Evolutionary conservation across 2,329 filamentous ascomycete species (phyloP).

Genomic region (Paraphoma chrysanthemicola): DNA sequence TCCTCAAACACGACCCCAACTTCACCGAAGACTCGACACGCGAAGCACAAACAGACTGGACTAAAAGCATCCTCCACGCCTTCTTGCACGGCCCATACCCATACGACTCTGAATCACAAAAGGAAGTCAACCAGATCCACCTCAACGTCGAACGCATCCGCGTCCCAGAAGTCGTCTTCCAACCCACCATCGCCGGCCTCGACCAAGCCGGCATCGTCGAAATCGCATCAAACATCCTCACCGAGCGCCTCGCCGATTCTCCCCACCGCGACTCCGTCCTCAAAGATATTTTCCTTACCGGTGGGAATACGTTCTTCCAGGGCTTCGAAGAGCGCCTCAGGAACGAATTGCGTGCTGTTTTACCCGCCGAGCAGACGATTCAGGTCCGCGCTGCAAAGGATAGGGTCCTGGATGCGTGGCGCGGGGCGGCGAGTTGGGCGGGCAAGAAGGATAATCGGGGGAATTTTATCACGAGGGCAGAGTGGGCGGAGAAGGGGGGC

Average conservation of each 20-base stretch:
- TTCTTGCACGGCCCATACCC: conserved; percentile 88
- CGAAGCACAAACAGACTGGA: conserved; percentile 95
- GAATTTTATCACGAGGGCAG: conserved; percentile 76
- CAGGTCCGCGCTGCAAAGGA: conserved; percentile 76
- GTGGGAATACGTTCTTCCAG: conserved; percentile 86
- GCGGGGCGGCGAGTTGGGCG: conserved; percentile 87
- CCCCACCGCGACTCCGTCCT: conserved; percentile 72
- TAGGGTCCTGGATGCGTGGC: conserved; percentile 88
- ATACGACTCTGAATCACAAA: conserved; percentile 80
- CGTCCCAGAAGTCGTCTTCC: conserved; percentile 91
- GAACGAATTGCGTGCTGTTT: conserved; percentile 71
- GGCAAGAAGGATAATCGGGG: conserved; percentile 64
- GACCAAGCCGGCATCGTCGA: conserved; percentile 95
- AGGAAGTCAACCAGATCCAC: conserved; percentile 86
- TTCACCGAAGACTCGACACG: conserved; percentile 94
- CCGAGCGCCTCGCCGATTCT: conserved; percentile 71
- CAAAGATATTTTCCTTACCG: conserved; percentile 89
- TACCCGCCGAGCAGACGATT: conserved; percentile 76
- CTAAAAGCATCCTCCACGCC: conserved; percentile 85
- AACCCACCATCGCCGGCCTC: conserved; percentile 87
- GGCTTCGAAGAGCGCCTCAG: conserved; percentile 86
- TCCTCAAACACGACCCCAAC: conserved; percentile 83
- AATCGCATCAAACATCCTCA: conserved; percentile 88
- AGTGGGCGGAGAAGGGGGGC: conserved; percentile 89
- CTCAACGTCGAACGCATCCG: conserved; percentile 96